A percentile compares a stretch with the other conserved stretches of the same genome.
Evolutionary conservation across 306 rosid genomes (phyloP).

Genomic region (Coriaria nepalensis): DNA sequence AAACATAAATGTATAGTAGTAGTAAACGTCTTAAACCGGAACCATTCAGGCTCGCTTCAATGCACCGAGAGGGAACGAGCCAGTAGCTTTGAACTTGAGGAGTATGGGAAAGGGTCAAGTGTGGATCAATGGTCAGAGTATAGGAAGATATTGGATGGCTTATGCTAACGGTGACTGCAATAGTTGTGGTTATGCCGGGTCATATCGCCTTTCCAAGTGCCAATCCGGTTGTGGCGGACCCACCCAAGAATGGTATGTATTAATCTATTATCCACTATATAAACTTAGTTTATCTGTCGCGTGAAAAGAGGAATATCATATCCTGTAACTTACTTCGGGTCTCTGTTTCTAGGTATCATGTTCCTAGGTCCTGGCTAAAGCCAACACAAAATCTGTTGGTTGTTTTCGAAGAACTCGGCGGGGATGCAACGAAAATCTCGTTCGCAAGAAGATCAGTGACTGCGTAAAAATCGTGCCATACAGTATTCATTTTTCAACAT

Average conservation of each 20-base stretch:
- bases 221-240: conserved; percentile 83
- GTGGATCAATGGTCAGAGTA: conserved; percentile 94
- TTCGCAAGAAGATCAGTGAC: conserved; percentile 40
- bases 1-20: neutral
- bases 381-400: conserved; percentile 66
- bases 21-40: conserved; percentile 1
- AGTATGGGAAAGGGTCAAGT: conserved; percentile 98
- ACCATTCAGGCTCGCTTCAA: conserved; percentile 60
- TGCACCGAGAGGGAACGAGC: conserved; percentile 60
- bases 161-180: conserved; percentile 71
- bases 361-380: conserved; percentile 93
- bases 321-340: conserved; percentile 6
- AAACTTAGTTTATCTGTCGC: neutral
- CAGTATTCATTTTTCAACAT: too few relatives aligned
- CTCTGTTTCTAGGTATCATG: conserved; percentile 62
- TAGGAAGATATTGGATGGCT: conserved; percentile 91
- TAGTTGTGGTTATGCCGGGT: conserved; percentile 55
- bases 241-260: conserved; percentile 69
- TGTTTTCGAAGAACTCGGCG: conserved; percentile 88
- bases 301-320: too few relatives aligned
- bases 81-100: conserved; percentile 72
- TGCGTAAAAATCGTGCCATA: neutral
- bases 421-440: conserved; percentile 63
- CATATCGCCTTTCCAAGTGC: conserved; percentile 47
- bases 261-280: neutral